Evolutionary conservation across 768 basidiomycete species (phyloP).

Genomic region (Leccinum subgranulosum): DNA sequence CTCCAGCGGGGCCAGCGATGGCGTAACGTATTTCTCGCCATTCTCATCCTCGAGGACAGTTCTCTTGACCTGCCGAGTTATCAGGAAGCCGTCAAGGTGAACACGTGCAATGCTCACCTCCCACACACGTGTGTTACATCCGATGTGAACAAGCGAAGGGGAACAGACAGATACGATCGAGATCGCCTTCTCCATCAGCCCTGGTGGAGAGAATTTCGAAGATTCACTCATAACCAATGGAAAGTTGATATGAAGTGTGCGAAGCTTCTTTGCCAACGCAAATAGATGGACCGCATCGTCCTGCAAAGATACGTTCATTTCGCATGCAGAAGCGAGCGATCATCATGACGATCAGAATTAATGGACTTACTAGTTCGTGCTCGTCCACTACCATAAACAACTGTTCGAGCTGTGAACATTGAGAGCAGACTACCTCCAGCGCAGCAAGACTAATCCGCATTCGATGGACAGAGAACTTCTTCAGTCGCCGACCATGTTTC

Average conservation of each 20-base stretch:
- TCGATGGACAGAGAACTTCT: conserved; percentile 60
- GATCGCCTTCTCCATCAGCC: conserved; percentile 36
- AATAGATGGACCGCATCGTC: conserved; percentile 33
- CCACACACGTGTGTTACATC: conserved; percentile 68
- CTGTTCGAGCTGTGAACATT: conserved; percentile 54
- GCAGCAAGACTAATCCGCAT: conserved; percentile 52
- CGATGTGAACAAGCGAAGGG: conserved; percentile 55
- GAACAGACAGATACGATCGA: conserved; percentile 49
- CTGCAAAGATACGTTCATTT: conserved; percentile 8
- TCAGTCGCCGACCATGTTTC: conserved; percentile 50
- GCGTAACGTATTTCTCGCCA: conserved; percentile 37
- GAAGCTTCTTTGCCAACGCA: conserved; percentile 43
- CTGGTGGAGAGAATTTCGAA: conserved; percentile 10
- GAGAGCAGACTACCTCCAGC: conserved; percentile 51
- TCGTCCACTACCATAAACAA: conserved; percentile 60
- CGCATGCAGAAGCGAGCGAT: neutral
- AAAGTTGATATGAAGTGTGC: conserved; percentile 61
- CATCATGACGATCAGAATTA: neutral
- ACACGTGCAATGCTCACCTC: conserved; percentile 43
- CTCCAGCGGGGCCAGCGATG: conserved; percentile 51
- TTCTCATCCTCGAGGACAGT: conserved; percentile 34
- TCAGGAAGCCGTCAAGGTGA: neutral
- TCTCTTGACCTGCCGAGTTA: conserved; percentile 43
- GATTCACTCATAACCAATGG: conserved; percentile 26
- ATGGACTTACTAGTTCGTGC: conserved; percentile 39